A percentile compares a stretch with the other conserved stretches of the same genome.
Conservation (phyloP, 148 eudicot genomes). For the Heliamphora exappendiculata region DNA sequence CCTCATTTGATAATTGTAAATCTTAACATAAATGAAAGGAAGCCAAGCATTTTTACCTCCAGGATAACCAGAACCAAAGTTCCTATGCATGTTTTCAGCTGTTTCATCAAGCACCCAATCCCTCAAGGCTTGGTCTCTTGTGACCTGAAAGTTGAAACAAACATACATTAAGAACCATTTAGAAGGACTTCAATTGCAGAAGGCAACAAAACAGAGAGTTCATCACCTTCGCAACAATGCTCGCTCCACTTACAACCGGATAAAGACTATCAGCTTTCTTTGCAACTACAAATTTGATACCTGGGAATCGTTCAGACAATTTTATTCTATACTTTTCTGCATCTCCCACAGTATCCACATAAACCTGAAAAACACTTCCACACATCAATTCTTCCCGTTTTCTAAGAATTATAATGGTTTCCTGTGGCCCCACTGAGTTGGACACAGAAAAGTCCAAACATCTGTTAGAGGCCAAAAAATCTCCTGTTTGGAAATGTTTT, state of each 20-base stretch:
- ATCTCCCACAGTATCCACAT: conserved; percentile 96
- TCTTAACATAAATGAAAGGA: conserved; percentile 1
- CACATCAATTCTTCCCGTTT: neutral
- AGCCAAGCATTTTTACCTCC: conserved; percentile 46
- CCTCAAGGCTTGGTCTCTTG: conserved; percentile 80
- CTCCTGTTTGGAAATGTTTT: neutral
- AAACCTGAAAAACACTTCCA: conserved; percentile 49
- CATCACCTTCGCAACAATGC: conserved; percentile 89
- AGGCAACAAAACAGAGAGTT: neutral
- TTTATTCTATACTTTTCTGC: conserved; percentile 69
- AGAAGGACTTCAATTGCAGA: neutral
- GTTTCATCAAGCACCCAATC: conserved; percentile 88
- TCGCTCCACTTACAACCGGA: conserved; percentile 99
- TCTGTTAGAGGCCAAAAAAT: neutral
- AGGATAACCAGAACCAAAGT: conserved; percentile 95
- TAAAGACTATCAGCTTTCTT: conserved; percentile 99
- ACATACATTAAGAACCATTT: neutral
- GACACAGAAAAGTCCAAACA: neutral
- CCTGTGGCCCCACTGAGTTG: neutral
- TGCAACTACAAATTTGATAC: conserved; percentile 90
- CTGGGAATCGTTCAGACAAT: conserved; percentile 71
- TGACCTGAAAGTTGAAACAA: conserved; percentile 46
- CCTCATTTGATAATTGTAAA: neutral
- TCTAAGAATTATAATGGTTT: neutral
- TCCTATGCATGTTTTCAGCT: conserved; percentile 61